Conservation (phyloP, 2,329 filamentous ascomycete species). For the Lasiodiplodia sp. region DNA sequence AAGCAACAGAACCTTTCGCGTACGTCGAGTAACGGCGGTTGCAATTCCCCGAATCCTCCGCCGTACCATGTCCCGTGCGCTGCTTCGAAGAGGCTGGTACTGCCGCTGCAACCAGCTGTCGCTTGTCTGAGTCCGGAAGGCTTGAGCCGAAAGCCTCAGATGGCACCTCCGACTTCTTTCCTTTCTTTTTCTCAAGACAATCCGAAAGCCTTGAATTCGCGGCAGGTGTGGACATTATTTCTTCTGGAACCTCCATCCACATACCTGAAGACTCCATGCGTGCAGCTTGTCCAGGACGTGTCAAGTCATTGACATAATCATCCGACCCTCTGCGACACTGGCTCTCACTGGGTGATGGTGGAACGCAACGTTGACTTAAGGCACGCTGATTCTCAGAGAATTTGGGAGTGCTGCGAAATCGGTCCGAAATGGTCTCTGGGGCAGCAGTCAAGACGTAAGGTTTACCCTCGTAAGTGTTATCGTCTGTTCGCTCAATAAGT, state of each 20-base stretch:
- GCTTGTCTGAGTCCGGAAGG: neutral
- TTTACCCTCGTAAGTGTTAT: conserved; percentile 11
- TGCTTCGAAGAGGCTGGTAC: neutral
- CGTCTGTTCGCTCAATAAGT: conserved; percentile 7
- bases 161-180: neutral
- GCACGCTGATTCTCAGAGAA: neutral
- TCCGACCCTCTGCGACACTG: neutral
- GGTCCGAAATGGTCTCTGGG: conserved; percentile 3
- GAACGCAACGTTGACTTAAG: neutral
- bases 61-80: neutral
- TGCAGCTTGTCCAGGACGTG: conserved; percentile 23
- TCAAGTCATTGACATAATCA: neutral
- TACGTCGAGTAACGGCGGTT: neutral
- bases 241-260: conserved; percentile 30
- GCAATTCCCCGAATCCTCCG: conserved; percentile 4
- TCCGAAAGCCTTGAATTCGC: neutral
- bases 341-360: neutral
- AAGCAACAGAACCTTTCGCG: conserved; percentile 19
- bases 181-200: neutral
- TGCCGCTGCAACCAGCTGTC: neutral
- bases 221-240: conserved; percentile 13
- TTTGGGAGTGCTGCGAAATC: conserved; percentile 2
- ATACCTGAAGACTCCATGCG: conserved; percentile 21
- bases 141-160: neutral
- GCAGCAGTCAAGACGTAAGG: neutral